These are phyloP conservation scores for Triticum monococcum DNA, from an alignment of 176 grass and related monocot species.

Conservation along the genomic window DNA sequence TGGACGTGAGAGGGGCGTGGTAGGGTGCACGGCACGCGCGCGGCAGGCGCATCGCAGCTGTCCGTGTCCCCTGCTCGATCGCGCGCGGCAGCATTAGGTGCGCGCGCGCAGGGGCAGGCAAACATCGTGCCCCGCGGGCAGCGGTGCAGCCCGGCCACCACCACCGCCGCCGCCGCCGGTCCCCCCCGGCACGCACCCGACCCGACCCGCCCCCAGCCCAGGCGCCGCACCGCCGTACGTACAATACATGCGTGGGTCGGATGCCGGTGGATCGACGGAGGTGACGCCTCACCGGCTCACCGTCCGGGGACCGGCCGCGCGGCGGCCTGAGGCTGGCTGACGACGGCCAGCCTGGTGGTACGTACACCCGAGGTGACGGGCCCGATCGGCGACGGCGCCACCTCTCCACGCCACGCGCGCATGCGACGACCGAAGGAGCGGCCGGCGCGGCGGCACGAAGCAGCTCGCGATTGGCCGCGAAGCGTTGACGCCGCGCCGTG, in stretches of 20 bases:
- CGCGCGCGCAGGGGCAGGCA: neutral
- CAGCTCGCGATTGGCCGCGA: conserved; percentile 6
- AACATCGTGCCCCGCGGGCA: conserved; percentile 29
- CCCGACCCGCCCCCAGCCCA: neutral
- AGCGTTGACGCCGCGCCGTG: conserved; percentile 27
- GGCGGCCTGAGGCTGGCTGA: neutral
- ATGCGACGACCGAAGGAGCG: neutral
- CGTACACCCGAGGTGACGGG: neutral
- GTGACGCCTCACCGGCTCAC: neutral
- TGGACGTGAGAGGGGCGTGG: neutral
- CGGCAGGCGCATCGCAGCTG: neutral
- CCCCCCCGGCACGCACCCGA: neutral
- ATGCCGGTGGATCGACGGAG: neutral
- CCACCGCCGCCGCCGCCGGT: conserved; percentile 24
- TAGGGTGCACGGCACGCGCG: neutral
- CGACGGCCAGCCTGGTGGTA: neutral
- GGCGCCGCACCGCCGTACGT: conserved; percentile 1
- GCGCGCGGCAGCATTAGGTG: conserved; percentile 25
- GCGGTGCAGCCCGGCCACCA: conserved; percentile 35
- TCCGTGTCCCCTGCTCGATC: conserved; percentile 9
- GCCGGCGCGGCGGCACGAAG: neutral
- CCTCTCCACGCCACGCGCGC: neutral
- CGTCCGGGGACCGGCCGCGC: neutral
- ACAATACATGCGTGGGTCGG: neutral
- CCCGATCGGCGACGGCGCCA: no score